phyloP scores from a whole-genome alignment of 169 alveolate species.

The Neospora caninum region DNA sequence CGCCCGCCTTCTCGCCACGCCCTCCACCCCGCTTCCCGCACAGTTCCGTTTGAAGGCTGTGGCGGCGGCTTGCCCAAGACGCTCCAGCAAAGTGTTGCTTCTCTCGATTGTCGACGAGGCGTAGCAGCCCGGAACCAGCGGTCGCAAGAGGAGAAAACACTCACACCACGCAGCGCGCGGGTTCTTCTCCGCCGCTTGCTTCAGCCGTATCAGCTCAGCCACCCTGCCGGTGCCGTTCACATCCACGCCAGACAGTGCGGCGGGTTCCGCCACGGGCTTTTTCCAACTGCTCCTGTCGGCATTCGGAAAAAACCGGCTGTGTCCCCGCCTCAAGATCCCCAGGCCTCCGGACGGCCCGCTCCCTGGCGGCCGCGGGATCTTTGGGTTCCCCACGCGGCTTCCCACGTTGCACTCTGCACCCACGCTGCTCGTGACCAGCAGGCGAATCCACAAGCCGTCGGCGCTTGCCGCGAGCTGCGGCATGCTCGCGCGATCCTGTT shows the following conservation, averaged over 20 bases:
- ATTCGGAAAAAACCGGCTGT: background rate
- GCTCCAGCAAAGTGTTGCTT: background rate
- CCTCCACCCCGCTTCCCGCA: background rate
- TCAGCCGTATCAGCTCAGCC: background rate
- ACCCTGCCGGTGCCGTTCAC: background rate
- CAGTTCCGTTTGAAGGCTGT: too few species aligned
- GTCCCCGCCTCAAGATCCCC: background rate
- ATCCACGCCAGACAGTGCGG: background rate
- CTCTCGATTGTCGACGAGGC: background rate
- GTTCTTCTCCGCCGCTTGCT: background rate
- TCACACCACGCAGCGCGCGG: constrained; percentile 12
- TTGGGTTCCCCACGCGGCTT: background rate
- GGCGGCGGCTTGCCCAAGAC: background rate
- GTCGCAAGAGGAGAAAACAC: background rate
- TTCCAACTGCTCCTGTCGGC: background rate
- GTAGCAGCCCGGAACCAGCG: background rate
- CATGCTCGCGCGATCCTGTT: too few species aligned
- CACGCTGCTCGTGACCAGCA: background rate
- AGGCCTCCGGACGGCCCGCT: background rate
- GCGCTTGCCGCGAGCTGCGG: too few species aligned
- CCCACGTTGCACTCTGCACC: background rate
- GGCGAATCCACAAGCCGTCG: constrained; percentile 5
- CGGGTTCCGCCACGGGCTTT: background rate
- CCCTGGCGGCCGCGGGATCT: background rate
- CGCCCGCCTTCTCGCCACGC: background rate